Conservation (phyloP, 2,329 filamentous ascomycete genomes). For the Ascochyta lentis region DNA sequence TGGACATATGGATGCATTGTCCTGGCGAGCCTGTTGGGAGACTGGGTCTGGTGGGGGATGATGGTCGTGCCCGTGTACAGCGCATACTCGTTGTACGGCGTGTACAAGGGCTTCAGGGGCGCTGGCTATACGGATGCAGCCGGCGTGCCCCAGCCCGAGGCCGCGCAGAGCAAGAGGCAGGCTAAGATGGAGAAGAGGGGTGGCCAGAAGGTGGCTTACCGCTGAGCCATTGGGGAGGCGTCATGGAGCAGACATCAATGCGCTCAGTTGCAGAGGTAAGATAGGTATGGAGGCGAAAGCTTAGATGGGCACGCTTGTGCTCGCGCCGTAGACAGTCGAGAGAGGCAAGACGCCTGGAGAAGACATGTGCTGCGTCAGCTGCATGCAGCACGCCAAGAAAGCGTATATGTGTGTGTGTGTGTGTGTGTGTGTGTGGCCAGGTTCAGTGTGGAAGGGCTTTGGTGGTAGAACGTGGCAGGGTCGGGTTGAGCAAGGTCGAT, state of each 20-base stretch:
- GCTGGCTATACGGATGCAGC: conserved; percentile 52
- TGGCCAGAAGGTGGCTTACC: conserved; percentile 57
- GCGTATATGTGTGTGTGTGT: too few relatives aligned
- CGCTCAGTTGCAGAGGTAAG: neutral
- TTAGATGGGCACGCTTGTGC: neutral
- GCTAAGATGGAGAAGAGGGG: conserved; percentile 61
- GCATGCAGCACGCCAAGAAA: neutral
- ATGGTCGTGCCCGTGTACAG: conserved; percentile 56
- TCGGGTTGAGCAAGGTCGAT: neutral
- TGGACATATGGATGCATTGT: conserved; percentile 84
- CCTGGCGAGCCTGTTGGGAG: conserved; percentile 78
- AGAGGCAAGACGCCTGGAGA: neutral
- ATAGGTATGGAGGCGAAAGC: neutral
- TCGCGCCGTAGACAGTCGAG: neutral
- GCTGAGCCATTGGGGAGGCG: conserved; percentile 35
- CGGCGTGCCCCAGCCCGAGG: conserved; percentile 43
- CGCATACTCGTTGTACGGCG: conserved; percentile 53
- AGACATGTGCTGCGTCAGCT: neutral
- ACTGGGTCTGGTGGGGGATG: conserved; percentile 76
- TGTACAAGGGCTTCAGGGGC: conserved; percentile 54
- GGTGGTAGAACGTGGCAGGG: neutral
- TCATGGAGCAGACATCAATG: neutral
- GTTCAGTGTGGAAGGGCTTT: neutral
- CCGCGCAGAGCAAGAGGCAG: conserved; percentile 55
- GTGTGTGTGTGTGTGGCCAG: too few relatives aligned